Conservation (phyloP, 2,329 filamentous ascomycete genomes). For the Teratosphaeria viscida region DNA sequence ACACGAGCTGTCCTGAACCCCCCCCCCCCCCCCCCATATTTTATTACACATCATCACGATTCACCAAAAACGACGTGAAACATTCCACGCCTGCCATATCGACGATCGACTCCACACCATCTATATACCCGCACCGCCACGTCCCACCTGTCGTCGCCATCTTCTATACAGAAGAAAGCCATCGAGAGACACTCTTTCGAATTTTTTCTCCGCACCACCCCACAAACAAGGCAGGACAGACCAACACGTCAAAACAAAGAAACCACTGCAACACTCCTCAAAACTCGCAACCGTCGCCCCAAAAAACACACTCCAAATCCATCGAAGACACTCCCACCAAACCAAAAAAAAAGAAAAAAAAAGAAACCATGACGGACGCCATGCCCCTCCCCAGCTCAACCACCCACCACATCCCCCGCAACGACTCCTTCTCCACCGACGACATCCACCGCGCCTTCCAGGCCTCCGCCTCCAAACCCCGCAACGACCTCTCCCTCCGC, state of each 20-base stretch:
- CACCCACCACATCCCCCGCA: conserved; percentile 17
- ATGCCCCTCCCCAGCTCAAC: conserved; percentile 20
- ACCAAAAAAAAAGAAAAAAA: too few species aligned
- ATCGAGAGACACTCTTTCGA: background rate
- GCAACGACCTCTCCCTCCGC: conserved; percentile 21
- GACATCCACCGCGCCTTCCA: conserved; percentile 26
- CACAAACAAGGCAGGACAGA: background rate
- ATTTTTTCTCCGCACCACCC: background rate
- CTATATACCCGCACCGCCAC: background rate
- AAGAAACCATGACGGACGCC: conserved; percentile 21
- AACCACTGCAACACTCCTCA: background rate
- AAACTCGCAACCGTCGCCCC: background rate
- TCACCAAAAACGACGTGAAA: background rate
- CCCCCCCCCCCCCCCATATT: too few species aligned
- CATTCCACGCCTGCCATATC: background rate
- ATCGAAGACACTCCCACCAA: accelerated
- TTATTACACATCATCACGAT: background rate
- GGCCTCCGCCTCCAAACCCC: conserved; percentile 21
- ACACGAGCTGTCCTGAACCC: background rate
- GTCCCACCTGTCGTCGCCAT: background rate
- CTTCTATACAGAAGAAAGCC: background rate
- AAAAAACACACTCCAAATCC: too few species aligned
- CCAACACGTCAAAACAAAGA: background rate
- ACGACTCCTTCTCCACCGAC: conserved; percentile 27
- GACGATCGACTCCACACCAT: background rate